A percentile compares a stretch with the other conserved stretches of the same genome.
Evolutionary conservation across 2,329 filamentous ascomycete species (phyloP).

Genomic region (Metarhizium humberi): DNA sequence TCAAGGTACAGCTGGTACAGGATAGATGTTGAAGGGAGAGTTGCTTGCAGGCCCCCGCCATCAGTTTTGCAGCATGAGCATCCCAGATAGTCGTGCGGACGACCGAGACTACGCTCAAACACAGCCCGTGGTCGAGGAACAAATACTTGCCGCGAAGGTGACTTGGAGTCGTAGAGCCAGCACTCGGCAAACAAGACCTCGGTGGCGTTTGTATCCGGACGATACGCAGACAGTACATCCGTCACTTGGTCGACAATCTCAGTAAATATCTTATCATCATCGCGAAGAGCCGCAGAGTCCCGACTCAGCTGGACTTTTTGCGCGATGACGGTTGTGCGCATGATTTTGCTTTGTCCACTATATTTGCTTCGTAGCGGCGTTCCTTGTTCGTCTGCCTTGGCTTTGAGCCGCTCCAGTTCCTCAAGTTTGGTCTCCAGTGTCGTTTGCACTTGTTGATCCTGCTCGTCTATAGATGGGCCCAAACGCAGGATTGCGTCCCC

Average conservation of each 20-base stretch:
- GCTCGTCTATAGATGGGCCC: slow-evolving; percentile 19
- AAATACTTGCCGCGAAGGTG: slow-evolving; percentile 65
- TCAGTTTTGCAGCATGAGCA: slow-evolving; percentile 57
- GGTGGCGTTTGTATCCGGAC: slow-evolving; percentile 17
- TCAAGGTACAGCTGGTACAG: slow-evolving; percentile 74
- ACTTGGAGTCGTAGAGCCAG: slow-evolving; percentile 65
- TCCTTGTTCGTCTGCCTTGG: slow-evolving; percentile 32
- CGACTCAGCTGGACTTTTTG: slow-evolving; percentile 74
- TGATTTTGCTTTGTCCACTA: slow-evolving; percentile 57
- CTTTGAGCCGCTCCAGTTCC: slow-evolving; percentile 36
- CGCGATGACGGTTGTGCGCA: slow-evolving; percentile 70
- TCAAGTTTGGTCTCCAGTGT: slow-evolving; percentile 32
- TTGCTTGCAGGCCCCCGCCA: slow-evolving; percentile 42
- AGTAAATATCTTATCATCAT: slow-evolving; percentile 63
- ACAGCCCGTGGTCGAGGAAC: slow-evolving; percentile 61
- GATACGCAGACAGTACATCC: slow-evolving; percentile 15
- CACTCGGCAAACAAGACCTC: slow-evolving; percentile 57
- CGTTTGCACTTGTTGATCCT: slow-evolving; percentile 20
- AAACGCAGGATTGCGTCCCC: slow-evolving; percentile 29
- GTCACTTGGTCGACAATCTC: slow-evolving; percentile 45
- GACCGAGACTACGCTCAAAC: slow-evolving; percentile 61
- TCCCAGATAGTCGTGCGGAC: slow-evolving; percentile 68
- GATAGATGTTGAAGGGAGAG: slow-evolving; percentile 61
- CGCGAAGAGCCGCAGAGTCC: slow-evolving; percentile 60
- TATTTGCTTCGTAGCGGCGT: slow-evolving; percentile 63